Percentiles rank a stretch among this genome's conserved stretches.
phyloP scores from a whole-genome alignment of 2,329 filamentous ascomycete species.

The Pseudocercospora pini-densiflorae region DNA sequence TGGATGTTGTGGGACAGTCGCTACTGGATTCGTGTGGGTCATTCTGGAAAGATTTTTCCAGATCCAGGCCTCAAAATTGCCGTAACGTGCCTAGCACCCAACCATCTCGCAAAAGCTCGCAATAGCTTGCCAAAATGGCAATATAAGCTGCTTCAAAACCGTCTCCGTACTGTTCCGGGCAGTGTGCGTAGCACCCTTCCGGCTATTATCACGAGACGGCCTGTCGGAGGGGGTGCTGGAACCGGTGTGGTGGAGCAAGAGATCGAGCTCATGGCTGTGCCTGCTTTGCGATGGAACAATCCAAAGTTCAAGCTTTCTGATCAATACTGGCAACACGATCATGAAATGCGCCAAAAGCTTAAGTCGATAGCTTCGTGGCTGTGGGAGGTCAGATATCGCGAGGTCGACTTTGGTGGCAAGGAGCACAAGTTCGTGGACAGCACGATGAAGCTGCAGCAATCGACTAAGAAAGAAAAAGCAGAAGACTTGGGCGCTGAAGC shows the following conservation, averaged over 20 bases:
- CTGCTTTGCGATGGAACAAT: constrained; percentile 18
- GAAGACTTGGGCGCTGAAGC: not conserved
- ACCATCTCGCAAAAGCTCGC: not conserved
- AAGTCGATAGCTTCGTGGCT: not conserved
- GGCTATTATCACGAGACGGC: not conserved
- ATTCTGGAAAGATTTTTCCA: not conserved
- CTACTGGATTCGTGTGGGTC: constrained; percentile 58
- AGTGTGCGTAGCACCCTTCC: not conserved
- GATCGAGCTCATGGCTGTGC: constrained; percentile 10
- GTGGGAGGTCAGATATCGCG: not conserved
- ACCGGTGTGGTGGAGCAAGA: not conserved
- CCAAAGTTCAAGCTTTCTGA: not conserved
- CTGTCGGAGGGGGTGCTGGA: not conserved
- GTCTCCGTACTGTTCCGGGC: not conserved
- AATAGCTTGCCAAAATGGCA: not conserved
- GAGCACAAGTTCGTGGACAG: not conserved
- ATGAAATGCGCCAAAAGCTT: not conserved
- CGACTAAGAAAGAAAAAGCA: not conserved
- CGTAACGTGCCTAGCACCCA: not conserved
- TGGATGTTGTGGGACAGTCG: constrained; percentile 60
- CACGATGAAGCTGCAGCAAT: not conserved
- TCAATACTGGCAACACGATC: not conserved
- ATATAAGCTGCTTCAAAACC: not conserved
- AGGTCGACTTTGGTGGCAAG: not conserved
- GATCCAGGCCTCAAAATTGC: constrained; percentile 5